These are phyloP conservation scores for Sporothrix mexicana DNA, from an alignment of 2,329 filamentous ascomycete genomes.

Conservation along the genomic window DNA sequence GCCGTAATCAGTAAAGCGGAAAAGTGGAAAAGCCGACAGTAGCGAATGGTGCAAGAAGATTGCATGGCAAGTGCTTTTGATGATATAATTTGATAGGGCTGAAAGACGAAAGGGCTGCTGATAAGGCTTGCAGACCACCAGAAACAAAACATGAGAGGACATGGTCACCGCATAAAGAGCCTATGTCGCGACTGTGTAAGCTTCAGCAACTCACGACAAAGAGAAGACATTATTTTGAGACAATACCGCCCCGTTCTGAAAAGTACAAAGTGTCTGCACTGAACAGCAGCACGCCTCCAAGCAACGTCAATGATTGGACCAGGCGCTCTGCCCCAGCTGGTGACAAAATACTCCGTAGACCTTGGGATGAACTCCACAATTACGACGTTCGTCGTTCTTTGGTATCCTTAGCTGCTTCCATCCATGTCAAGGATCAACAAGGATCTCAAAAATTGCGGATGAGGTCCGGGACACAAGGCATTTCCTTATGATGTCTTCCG, in stretches of 20 bases:
- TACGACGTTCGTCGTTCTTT: neutral
- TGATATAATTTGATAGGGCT: neutral
- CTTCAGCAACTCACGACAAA: neutral
- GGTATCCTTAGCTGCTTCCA: slow-evolving; percentile 3
- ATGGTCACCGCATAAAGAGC: neutral
- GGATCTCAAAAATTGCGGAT: neutral
- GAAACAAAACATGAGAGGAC: too few species aligned
- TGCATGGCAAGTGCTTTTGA: neutral
- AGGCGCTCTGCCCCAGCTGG: neutral
- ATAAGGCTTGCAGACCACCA: neutral
- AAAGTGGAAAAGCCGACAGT: neutral
- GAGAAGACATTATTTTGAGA: neutral
- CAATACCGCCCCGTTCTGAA: neutral
- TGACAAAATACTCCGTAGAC: neutral
- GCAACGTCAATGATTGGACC: slow-evolving; percentile 19
- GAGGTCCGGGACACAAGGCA: neutral
- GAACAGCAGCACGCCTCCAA: neutral
- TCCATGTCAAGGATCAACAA: neutral
- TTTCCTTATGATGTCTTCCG: too few species aligned
- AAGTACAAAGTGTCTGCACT: neutral
- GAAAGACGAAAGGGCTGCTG: neutral
- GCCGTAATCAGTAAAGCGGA: neutral
- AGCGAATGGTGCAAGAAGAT: neutral
- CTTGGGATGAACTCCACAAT: slow-evolving; percentile 1
- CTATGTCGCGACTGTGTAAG: neutral